phyloP scores from a whole-genome alignment of 2,329 filamentous ascomycete species.

The Diaporthe amygdali region DNA sequence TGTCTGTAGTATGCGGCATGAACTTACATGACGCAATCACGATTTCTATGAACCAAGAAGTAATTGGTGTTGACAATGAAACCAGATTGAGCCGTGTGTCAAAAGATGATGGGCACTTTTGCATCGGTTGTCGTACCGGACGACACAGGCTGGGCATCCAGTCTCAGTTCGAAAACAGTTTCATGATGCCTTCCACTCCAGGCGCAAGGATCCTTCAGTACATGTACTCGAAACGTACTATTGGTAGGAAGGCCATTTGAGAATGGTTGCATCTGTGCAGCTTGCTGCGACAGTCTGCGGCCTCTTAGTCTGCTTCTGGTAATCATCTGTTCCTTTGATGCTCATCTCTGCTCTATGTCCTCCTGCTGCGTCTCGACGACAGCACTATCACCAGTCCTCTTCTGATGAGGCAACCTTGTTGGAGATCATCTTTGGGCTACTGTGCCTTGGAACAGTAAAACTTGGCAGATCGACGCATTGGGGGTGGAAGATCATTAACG shows the following conservation, averaged over 20 bases:
- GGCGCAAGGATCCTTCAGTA: background rate
- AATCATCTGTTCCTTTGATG: background rate
- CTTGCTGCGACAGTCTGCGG: background rate
- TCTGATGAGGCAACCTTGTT: background rate
- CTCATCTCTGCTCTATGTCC: background rate
- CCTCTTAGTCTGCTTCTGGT: background rate
- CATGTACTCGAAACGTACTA: background rate
- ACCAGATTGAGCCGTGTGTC: background rate
- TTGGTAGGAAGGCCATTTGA: background rate
- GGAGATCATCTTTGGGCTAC: background rate
- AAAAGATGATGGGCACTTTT: background rate
- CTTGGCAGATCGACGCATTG: conserved; percentile 4
- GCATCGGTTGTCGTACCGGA: background rate
- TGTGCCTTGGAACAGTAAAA: background rate
- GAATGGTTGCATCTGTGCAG: background rate
- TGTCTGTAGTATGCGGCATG: background rate
- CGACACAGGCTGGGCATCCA: background rate
- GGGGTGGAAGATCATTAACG: background rate
- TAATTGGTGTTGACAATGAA: background rate
- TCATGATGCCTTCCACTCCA: background rate
- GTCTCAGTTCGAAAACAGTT: background rate
- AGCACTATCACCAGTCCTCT: background rate
- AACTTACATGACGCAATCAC: background rate
- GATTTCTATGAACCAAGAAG: background rate
- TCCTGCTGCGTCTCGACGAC: background rate